Percentiles rank a stretch among this genome's conserved stretches.
These are phyloP conservation scores for Halophytophthora polymorphica DNA, from an alignment of 352 stramenopile genomes.

Conservation along the genomic window DNA sequence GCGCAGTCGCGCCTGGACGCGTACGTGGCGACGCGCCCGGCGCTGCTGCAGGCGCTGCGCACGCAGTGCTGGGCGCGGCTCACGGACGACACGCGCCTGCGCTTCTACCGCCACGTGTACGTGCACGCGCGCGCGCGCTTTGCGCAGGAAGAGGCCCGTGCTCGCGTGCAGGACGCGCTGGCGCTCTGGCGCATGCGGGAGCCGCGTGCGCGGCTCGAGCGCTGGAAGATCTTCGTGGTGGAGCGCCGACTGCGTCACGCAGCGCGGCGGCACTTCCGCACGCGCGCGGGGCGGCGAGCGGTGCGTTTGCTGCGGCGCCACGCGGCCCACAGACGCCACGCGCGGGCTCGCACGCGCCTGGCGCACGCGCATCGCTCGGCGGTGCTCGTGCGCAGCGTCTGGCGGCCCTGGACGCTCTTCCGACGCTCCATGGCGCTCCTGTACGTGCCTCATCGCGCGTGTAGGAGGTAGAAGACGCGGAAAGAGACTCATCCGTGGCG, in stretches of 20 bases:
- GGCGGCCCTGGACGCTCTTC: conserved; percentile 40
- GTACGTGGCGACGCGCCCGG: conserved; percentile 15
- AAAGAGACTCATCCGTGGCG: neutral
- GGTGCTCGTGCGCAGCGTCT: conserved; percentile 28
- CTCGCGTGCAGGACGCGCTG: conserved; percentile 28
- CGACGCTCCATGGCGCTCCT: conserved; percentile 40
- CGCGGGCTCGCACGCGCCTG: conserved; percentile 14
- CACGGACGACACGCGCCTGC: conserved; percentile 54
- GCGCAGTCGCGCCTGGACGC: conserved; percentile 4
- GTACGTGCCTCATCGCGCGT: no score
- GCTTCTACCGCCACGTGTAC: conserved; percentile 52
- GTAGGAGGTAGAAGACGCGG: neutral
- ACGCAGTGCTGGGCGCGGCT: conserved; percentile 47
- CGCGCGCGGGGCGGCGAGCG: conserved; percentile 16
- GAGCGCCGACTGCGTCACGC: conserved; percentile 23
- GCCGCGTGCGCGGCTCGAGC: conserved; percentile 32
- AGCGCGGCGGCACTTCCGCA: conserved; percentile 29
- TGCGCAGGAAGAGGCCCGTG: conserved; percentile 30
- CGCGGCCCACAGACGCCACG: conserved; percentile 17
- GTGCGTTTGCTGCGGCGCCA: conserved; percentile 24
- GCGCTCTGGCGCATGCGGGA: conserved; percentile 47
- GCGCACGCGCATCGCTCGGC: conserved; percentile 20
- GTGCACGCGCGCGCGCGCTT: conserved; percentile 34
- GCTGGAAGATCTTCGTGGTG: conserved; percentile 49
- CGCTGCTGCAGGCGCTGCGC: conserved; percentile 29